Evolutionary conservation across 495 filamentous ascomycete genomes (phyloP), one percentile per base, ranked within the genome.

Genomic region (Penicillium macrosclerotiorum): DNA sequence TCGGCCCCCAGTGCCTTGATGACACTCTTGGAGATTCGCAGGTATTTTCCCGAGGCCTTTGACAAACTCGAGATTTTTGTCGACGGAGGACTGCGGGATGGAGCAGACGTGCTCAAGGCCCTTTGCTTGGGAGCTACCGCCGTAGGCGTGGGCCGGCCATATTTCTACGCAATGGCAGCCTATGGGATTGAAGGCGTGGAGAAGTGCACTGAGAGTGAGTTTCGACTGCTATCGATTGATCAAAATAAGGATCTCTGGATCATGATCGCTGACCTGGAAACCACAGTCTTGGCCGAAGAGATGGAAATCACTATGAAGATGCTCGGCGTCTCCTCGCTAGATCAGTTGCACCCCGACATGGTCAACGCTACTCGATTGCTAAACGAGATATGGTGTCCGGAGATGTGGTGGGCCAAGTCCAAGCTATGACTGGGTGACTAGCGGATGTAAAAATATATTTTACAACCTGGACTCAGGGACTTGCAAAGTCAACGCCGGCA

Each of bases 101-200:
- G 84, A 1, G 79, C 76, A 5, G 84, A 87, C 59, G 78, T 86
- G 17, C 74, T 87, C 37, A 88, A 87, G 63, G 81, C 80, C 0
- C 42, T 88, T 32, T 85, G 80, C 54, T 59, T 87, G 0, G 83
- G 83, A 2, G 82, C 81, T 1, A 79, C 57, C 41, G 80, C 72
- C 0, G 84, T 87, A 1, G 79, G 79, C 0, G 65, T 88, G 8
- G 84, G 83, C 5, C 68, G 82, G 40, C 75, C 74, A 3, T 78
- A 78, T 22, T 49, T 84, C 40, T 85, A 74, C 49, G 72, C 75
- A 0, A 26, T 84, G 25, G n/a, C n/a, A n/a, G 55, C 42, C 18
- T 75, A 75, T 52, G 72, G 72, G 5, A 42, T 62, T 17, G 59
- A 71, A 38, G 72, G 72, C 1, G 60, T 71, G 13, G 58, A 64